These are phyloP conservation scores for Wickerhamiella infanticola DNA, from an alignment of 1,139 yeast species.

Conservation along the genomic window DNA sequence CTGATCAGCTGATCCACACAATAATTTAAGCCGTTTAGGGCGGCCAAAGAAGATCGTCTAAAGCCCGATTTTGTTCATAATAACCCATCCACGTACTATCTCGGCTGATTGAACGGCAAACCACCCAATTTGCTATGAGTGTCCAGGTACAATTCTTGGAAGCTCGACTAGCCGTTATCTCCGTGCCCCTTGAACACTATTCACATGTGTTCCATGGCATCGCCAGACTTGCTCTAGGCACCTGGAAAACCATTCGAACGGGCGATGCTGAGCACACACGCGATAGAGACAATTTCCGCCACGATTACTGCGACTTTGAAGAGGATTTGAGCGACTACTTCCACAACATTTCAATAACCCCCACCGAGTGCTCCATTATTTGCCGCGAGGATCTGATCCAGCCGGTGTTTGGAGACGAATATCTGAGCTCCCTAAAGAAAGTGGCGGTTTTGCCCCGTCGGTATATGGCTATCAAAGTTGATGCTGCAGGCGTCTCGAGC, in stretches of 20 bases:
- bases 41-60: no score
- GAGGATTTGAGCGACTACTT: slow-evolving; percentile 20
- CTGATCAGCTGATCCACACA: no score
- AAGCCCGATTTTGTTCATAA: no score
- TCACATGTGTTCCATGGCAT: slow-evolving; percentile 19
- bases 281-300: slow-evolving; percentile 11
- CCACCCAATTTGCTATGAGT: slow-evolving; percentile 1
- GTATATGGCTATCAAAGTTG: slow-evolving; percentile 43
- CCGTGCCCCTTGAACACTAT: slow-evolving; percentile 19
- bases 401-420: slow-evolving; percentile 24
- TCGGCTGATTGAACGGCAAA: no score
- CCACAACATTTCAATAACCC: slow-evolving; percentile 42
- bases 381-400: slow-evolving; percentile 30
- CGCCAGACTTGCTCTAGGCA: slow-evolving; percentile 16
- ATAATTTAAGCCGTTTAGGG: no score
- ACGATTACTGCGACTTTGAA: slow-evolving; percentile 3
- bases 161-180: slow-evolving; percentile 17
- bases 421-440: not conserved
- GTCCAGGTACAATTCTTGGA: slow-evolving; percentile 7
- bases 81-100: no score
- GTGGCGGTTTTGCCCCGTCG: slow-evolving; percentile 29
- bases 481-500: slow-evolving; percentile 44
- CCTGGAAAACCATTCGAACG: slow-evolving; percentile 8
- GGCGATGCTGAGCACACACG: not conserved
- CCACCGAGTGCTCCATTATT: slow-evolving; percentile 40